Evolutionary conservation across 345 rosid genomes (phyloP), one percentile per base, ranked within the genome.

Genomic region (Excoecaria cochinchinensis): DNA sequence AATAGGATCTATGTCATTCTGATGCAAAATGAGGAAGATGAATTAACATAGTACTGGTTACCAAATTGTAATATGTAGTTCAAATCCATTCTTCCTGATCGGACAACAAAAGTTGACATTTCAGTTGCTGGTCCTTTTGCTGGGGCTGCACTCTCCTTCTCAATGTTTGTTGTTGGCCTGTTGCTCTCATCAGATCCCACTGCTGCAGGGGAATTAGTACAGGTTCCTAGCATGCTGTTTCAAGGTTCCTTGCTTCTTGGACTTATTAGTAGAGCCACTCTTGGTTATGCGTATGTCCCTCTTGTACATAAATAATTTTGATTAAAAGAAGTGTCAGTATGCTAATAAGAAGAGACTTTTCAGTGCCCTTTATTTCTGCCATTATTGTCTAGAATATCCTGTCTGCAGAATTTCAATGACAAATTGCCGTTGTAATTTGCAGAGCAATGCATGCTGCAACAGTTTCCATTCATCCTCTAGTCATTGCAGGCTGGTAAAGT

Each of bases 231-330:
- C 86, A 80, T 81, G 85, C 72, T 95, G 69, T 95, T 95, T 82
- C 97, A 91, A 84, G 99, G 99, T 58, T 95, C 97, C 52, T 85
- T 95, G 83, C 99, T 95, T 71, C 97, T 95, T 80, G 97, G 97
- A 76, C 90, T 95, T 76, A 91, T 95, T 84, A 92, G 95, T 82
- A 86, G 99, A 89, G 92, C 90, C 74, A 82, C 85, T 80, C 97
- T 95, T 64, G 97, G 99, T 84, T 92, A 89, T 31, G 84, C 84
- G 95, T 92, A 90, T 73, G 97, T 85, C 70, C 76, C 85, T 85
- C 77, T 48, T 24, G 69, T 72, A 80, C 61, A 69, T 66, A n/a
- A 9, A 59, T 65, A 6, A 77, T 12, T 44, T 79, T 62, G 24
- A 65, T 67, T 52, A n/a, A 70, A 56, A 40, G 5, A 38, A 38